Base-by-base conservation (phyloP, 495 filamentous ascomycete species). In the Geopyxis carbonaria region DNA sequence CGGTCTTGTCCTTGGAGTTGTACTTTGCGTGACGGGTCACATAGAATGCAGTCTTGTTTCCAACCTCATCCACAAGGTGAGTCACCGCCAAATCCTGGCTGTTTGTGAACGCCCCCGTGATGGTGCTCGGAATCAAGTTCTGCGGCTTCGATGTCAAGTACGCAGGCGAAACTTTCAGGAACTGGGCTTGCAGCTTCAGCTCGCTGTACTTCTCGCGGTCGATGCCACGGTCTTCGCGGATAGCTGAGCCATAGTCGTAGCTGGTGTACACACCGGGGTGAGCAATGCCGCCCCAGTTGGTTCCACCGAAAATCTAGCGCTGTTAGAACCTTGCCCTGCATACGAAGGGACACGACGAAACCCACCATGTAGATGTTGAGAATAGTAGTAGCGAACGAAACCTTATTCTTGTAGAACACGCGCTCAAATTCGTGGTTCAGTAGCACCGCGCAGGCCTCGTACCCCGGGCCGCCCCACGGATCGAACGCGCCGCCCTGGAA, bases 251-350 rank as follows among this genome's bases (percentile, higher is more conserved):
- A 46, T 80, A 84, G 46, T 84, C 75, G 47, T 84, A 83, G 2
- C 69, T 76, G 2, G 79, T 80, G 49, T 82, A 84, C 10, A 75
- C 75, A 11, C 70, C 73, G 2, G 76, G 67, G 45, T 78, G 67
- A 0, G 79, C 79, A 21, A 86, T 55, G 47, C 86, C 85, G 9
- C 80, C 81, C 81, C 80, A 87, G 56, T 87, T 89, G 1, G 78
- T 80, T n/a, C 76, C 78, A 23, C 79, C 78, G 31, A 64, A 77
- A 1, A 61, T 71, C 72, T 75, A 42, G 8, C 42, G 52, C 13
- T 61, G 40, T 34, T 61, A 63, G 23, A 56, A 53, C 31, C 40
- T 35, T 14, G 19, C 11, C 16, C 22, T 9, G 5, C n/a, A 11
- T 0, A 32, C 20, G 16, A 1, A 2, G 11, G 15, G 4, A 37